A percentile compares a stretch with the other conserved stretches of the same genome.
phyloP scores from a whole-genome alignment of 371 early-diverging fungal species.

The Fennellomyces sp. region DNA sequence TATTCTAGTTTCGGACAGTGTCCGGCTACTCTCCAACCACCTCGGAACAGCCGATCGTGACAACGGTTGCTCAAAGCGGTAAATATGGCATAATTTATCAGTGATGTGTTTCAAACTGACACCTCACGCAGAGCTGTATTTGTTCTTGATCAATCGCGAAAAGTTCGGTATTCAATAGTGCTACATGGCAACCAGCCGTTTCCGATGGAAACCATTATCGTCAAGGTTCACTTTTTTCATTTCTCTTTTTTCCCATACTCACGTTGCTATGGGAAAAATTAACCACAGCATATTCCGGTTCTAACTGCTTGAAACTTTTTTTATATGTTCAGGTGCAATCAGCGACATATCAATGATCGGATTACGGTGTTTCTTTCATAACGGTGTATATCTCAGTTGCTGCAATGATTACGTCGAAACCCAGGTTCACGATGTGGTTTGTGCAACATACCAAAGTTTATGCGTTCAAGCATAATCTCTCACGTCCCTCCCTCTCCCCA shows the following conservation, averaged over 20 bases:
- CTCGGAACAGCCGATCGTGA: constrained; percentile 3
- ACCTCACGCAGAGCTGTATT: background rate
- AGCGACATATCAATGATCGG: background rate
- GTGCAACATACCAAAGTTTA: too few species aligned
- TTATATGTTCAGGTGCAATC: background rate
- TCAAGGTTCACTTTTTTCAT: background rate
- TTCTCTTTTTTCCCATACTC: background rate
- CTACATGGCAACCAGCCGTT: background rate
- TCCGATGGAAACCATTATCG: background rate
- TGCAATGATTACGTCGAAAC: too few species aligned
- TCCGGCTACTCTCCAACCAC: background rate
- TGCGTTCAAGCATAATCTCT: too few species aligned
- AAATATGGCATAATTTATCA: background rate
- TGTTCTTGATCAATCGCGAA: background rate
- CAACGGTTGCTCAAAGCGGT: constrained; percentile 5
- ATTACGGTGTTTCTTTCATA: background rate
- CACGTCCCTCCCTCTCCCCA: too few species aligned
- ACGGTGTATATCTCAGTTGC: background rate
- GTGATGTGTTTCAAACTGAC: background rate
- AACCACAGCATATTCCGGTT: background rate
- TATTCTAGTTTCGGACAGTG: constrained; percentile 2
- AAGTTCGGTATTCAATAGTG: background rate
- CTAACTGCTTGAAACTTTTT: background rate
- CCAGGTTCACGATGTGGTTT: too few species aligned
- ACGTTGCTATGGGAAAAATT: background rate